A percentile compares a stretch with the other conserved stretches of the same genome.
Evolutionary conservation across 2,329 filamentous ascomycete genomes (phyloP).

Genomic region (Ascochyta lentis): DNA sequence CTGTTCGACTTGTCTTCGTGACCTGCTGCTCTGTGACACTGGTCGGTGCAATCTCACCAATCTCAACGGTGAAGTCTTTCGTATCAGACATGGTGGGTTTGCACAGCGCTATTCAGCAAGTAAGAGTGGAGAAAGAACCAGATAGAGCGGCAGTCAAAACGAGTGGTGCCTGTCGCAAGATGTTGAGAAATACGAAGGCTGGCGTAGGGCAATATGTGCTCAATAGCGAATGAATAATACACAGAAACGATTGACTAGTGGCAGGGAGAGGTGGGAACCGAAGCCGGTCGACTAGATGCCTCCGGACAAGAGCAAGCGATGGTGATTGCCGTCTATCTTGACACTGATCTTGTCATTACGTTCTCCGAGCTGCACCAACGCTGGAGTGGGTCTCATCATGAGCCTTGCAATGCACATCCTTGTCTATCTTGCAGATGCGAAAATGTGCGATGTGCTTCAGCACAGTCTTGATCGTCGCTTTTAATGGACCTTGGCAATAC

Average conservation of each 20-base stretch:
- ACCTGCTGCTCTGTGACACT: slow-evolving; percentile 13
- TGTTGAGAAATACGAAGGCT: not conserved
- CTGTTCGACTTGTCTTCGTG: slow-evolving; percentile 6
- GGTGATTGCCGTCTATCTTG: not conserved
- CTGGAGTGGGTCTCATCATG: slow-evolving; percentile 2
- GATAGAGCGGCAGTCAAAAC: slow-evolving; percentile 24
- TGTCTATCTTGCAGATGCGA: slow-evolving; percentile 7
- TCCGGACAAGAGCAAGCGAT: not conserved
- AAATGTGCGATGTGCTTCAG: slow-evolving; percentile 3
- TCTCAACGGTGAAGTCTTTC: slow-evolving; percentile 37
- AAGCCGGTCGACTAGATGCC: not conserved
- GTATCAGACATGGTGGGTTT: slow-evolving; percentile 31
- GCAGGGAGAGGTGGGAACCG: not conserved
- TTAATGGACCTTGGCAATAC: slow-evolving; percentile 9
- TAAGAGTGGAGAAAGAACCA: not conserved
- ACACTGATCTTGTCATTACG: not conserved
- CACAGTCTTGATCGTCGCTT: slow-evolving; percentile 5
- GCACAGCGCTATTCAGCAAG: not conserved
- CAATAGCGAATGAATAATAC: not conserved
- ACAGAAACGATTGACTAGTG: not conserved
- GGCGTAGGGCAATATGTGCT: slow-evolving; percentile 4
- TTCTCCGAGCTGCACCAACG: not conserved
- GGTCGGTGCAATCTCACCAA: slow-evolving; percentile 28
- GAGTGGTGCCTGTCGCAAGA: slow-evolving; percentile 31
- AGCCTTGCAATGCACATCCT: slow-evolving; percentile 1